Evolutionary conservation across 2,329 filamentous ascomycete genomes (phyloP).

Genomic region (Zasmidium citrigriseum): DNA sequence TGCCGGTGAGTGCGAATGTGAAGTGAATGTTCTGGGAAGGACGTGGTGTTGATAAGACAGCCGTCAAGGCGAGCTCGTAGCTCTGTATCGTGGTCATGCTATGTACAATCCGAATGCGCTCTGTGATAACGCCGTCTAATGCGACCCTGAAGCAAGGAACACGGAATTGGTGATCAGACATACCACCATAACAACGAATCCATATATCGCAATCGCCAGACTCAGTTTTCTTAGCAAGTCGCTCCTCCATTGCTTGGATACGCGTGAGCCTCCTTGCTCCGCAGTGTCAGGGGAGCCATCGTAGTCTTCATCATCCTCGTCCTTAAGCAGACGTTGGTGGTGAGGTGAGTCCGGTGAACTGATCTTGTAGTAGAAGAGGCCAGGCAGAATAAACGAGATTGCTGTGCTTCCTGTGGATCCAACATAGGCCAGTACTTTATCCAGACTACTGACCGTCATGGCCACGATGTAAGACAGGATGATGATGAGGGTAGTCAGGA

Average conservation of each 20-base stretch:
- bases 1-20: not conserved
- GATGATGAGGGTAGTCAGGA: constrained; percentile 84
- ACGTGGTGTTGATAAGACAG: not conserved
- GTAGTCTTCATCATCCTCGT: constrained; percentile 81
- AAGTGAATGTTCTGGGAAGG: not conserved
- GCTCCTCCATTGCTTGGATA: constrained; percentile 53
- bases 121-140: constrained; percentile 6
- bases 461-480: constrained; percentile 83
- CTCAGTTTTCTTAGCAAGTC: constrained; percentile 69
- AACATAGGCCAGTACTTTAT: constrained; percentile 91
- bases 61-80: not conserved
- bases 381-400: constrained; percentile 95
- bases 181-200: constrained; percentile 82
- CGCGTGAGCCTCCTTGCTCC: constrained; percentile 47
- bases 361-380: constrained; percentile 98
- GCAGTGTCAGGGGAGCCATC: constrained; percentile 57
- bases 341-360: constrained; percentile 83
- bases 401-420: constrained; percentile 91
- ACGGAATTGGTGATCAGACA: constrained; percentile 86
- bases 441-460: constrained; percentile 85
- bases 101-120: not conserved
- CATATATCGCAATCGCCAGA: constrained; percentile 78
- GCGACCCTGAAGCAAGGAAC: constrained; percentile 50
- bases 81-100: not conserved
- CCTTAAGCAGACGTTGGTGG: constrained; percentile 84